A percentile compares a stretch with the other conserved stretches of the same genome.
These are phyloP conservation scores for Pichia sp. DNA, from an alignment of 1,139 yeast species.

Conservation along the genomic window DNA sequence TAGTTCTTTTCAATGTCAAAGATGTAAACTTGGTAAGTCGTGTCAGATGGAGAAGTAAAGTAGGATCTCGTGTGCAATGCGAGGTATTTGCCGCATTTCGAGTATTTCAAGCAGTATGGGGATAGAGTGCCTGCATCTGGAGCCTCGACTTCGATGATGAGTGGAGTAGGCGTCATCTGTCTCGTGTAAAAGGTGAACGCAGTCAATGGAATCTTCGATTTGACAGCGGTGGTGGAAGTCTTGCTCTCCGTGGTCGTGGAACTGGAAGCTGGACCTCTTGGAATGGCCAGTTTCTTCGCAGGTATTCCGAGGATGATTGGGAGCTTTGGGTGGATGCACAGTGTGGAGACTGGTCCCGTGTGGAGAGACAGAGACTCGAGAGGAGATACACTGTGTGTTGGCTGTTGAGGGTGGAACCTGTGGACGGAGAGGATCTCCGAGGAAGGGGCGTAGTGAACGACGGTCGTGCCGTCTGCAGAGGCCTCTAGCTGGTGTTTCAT, in stretches of 20 bases:
- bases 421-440: slow-evolving; percentile 1
- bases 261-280: slow-evolving; percentile 4
- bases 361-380: slow-evolving; percentile 1
- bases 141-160: slow-evolving; percentile 6
- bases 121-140: neutral
- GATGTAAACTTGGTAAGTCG: slow-evolving; percentile 4
- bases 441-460: slow-evolving; percentile 5
- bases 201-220: slow-evolving; percentile 1
- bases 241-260: neutral
- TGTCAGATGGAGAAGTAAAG: neutral
- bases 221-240: neutral
- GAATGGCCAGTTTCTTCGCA: neutral
- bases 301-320: slow-evolving; percentile 3
- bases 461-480: neutral
- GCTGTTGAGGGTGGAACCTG: slow-evolving; percentile 1
- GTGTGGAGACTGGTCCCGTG: neutral
- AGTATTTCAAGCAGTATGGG: slow-evolving; percentile 14
- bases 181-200: slow-evolving; percentile 2
- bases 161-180: slow-evolving; percentile 4
- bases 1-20: slow-evolving; percentile 8
- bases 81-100: slow-evolving; percentile 13
- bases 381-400: neutral
- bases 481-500: slow-evolving; percentile 2
- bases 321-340: slow-evolving; percentile 4
- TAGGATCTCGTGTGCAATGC: slow-evolving; percentile 10